These are phyloP conservation scores for Nicotiana tomentosiformis DNA, from an alignment of 257 asterid species.

Conservation along the genomic window DNA sequence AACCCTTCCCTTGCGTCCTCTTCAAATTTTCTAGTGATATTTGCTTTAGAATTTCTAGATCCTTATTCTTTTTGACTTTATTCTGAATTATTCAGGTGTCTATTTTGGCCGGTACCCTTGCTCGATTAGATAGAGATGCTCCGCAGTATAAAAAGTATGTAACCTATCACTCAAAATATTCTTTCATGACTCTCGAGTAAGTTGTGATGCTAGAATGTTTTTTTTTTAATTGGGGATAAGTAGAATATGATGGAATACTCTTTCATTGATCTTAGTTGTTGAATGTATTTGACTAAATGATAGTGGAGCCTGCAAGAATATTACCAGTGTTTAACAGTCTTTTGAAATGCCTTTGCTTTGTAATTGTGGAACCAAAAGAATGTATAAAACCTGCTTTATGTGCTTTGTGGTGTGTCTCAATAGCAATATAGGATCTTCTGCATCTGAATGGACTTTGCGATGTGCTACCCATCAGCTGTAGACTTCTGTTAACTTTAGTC, in stretches of 20 bases:
- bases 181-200: neutral
- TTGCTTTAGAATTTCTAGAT: neutral
- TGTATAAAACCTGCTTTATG: neutral
- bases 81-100: constrained; percentile 60
- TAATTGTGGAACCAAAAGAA: neutral
- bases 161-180: neutral
- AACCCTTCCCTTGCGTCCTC: neutral
- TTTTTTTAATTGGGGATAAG: neutral
- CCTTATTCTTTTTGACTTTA: neutral
- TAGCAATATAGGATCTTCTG: neutral
- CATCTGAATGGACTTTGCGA: neutral
- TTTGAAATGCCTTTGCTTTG: neutral
- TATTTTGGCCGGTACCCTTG: constrained; percentile 96
- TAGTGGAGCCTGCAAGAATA: neutral
- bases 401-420: constrained; percentile 1
- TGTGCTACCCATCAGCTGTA: neutral
- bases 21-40: neutral
- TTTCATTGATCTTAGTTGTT: neutral
- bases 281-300: neutral
- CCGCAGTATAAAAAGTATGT: constrained; percentile 90
- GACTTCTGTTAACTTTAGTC: neutral
- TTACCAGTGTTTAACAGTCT: neutral
- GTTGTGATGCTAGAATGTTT: constrained; percentile 1
- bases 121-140: constrained; percentile 99
- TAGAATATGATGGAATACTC: neutral